Evolutionary conservation across 805 yeast species (phyloP), one percentile per base, ranked within the genome.

Genomic region (Lachancea sp.): DNA sequence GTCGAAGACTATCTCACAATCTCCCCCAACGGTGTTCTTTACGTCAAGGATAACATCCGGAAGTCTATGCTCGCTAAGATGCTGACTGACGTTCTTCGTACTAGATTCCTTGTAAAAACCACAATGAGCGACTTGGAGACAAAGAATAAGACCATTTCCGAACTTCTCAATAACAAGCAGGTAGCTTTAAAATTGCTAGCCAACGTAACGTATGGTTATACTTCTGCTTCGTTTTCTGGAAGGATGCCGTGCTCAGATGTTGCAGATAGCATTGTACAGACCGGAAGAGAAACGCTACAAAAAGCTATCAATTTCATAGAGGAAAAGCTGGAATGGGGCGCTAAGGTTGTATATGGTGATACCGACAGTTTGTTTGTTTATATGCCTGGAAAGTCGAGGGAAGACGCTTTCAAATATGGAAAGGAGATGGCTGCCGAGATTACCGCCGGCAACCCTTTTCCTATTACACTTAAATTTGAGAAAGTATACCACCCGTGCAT

Each of bases 221-320:
- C 97, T 0, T 83, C 96, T 1, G 98, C 98, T 0, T 78, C 96
- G 0, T 92, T 83, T 55, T 86, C 96, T 7, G 98, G 98, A 0
- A 68, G 98, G 47, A 92, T 92, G 98, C 97, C 98, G 0, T 85
- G 92, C 52, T 79, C 95, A 0, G 97, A 89, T 56, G 72, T 92
- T 22, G 96, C 98, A 0, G 98, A 92, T 63, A 83, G 94, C 9
- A 86, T 92, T 57, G 98, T 92, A 1, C 78, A 88, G 17, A 79
- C 92, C 0, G 98, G 92, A 0, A 68, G 97, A 40, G 97, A 90
- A 60, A 82, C 87, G 0, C 64, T 92, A 36, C 79, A 78, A 39
- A 70, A 71, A 38, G 82, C 96, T 0, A 79, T 87, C 20, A 71
- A 72, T 1, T 54, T 72, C 36, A 89, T 92, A 38, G 94, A 88